Percentiles rank a stretch among this genome's conserved stretches.
Conservation (phyloP, 2,329 filamentous ascomycete species). For the Hirsutella minnesotensis region DNA sequence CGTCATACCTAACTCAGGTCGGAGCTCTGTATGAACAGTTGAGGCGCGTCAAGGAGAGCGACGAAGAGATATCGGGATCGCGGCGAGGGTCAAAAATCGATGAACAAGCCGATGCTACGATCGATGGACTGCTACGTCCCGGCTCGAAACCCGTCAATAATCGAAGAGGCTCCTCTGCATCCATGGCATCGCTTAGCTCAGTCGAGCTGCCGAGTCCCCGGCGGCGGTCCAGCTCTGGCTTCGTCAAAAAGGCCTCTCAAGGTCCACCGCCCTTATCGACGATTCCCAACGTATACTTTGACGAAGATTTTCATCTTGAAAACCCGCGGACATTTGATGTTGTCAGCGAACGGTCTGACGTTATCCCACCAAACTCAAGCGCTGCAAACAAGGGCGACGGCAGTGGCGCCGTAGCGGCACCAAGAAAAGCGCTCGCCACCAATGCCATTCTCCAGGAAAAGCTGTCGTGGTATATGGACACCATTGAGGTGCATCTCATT, state of each 20-base stretch:
- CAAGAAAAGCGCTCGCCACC: conserved; percentile 80
- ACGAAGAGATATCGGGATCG: conserved; percentile 46
- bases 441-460: conserved; percentile 98
- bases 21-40: conserved; percentile 83
- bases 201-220: conserved; percentile 31
- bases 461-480: conserved; percentile 99
- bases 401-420: conserved; percentile 44
- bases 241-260: conserved; percentile 48
- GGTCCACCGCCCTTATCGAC: conserved; percentile 80
- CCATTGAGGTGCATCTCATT: conserved; percentile 92
- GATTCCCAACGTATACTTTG: conserved; percentile 87
- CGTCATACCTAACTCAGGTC: conserved; percentile 73
- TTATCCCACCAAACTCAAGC: conserved; percentile 57
- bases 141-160: conserved; percentile 14
- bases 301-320: conserved; percentile 87
- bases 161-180: conserved; percentile 27
- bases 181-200: conserved; percentile 37
- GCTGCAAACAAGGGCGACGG: conserved; percentile 39
- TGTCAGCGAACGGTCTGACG: conserved; percentile 89
- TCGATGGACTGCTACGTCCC: conserved; percentile 37
- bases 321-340: conserved; percentile 95
- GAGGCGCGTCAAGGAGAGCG: conserved; percentile 67
- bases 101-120: conserved; percentile 23
- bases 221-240: conserved; percentile 34
- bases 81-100: conserved; percentile 29